These are phyloP conservation scores for Wickerhamomyces ciferrii DNA, from an alignment of 805 yeast species.

Conservation along the genomic window DNA sequence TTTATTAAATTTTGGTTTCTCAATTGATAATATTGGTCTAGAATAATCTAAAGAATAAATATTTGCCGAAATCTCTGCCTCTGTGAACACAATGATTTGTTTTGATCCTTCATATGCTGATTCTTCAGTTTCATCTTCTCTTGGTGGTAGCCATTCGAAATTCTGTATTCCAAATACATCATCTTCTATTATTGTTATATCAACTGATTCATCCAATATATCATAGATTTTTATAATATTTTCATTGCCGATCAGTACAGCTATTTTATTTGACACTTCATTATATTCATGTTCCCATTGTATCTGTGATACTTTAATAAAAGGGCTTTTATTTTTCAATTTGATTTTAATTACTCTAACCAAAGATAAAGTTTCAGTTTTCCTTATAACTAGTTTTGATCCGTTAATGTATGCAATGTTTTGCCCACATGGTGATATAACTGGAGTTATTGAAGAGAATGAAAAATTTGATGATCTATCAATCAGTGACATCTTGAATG, in stretches of 20 bases:
- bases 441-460: neutral
- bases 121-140: neutral
- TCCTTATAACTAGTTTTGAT: conserved; percentile 9
- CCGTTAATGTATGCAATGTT: conserved; percentile 3
- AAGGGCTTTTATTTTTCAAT: conserved; percentile 2
- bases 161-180: conserved; percentile 13
- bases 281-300: conserved; percentile 11
- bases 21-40: conserved; percentile 5
- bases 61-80: conserved; percentile 6
- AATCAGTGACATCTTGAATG: neutral
- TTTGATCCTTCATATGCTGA: conserved; percentile 14
- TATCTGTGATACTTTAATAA: conserved; percentile 11
- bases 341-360: conserved; percentile 1
- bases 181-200: conserved; percentile 12
- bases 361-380: conserved; percentile 6
- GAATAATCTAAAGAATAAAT: conserved; percentile 11
- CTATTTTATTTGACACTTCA: conserved; percentile 7
- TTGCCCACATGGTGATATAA: neutral
- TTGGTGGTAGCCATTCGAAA: conserved; percentile 11
- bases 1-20: conserved; percentile 7
- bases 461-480: neutral
- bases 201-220: conserved; percentile 6
- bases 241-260: conserved; percentile 6
- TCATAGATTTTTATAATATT: conserved; percentile 7
- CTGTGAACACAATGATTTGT: conserved; percentile 10